Evolutionary conservation across 1,284 basidiomycete genomes (phyloP).

Genomic region (Bondarzewia mesenterica): DNA sequence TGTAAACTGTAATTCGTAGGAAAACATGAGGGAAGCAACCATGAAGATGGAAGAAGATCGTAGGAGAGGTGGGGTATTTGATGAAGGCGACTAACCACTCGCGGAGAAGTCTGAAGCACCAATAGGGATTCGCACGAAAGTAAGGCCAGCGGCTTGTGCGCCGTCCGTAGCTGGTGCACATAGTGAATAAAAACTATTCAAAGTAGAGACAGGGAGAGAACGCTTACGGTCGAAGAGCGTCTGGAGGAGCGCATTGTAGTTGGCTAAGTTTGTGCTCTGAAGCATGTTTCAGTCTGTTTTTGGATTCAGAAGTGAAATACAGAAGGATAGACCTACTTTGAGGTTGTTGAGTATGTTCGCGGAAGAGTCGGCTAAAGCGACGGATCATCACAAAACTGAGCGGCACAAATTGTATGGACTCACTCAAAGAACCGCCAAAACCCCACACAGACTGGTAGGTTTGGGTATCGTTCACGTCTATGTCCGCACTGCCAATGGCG

Average conservation of each 20-base stretch:
- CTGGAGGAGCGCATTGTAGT: constrained; percentile 36
- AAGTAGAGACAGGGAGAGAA: background rate
- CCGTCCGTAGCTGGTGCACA: constrained; percentile 26
- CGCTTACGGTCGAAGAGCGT: constrained; percentile 38
- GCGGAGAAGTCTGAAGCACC: constrained; percentile 39
- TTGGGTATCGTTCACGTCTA: constrained; percentile 32
- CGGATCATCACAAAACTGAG: background rate
- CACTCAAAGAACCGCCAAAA: constrained; percentile 41
- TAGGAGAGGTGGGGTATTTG: background rate
- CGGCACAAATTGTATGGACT: constrained; percentile 9
- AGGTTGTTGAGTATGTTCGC: constrained; percentile 36
- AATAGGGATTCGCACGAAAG: constrained; percentile 43
- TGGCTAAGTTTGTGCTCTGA: constrained; percentile 32
- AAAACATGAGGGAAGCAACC: background rate
- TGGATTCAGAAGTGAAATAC: background rate
- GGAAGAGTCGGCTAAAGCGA: constrained; percentile 37
- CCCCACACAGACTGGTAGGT: constrained; percentile 39
- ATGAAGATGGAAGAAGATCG: background rate
- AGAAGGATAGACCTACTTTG: constrained; percentile 27
- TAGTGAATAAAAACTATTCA: background rate
- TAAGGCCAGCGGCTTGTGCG: constrained; percentile 36
- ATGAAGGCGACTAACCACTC: background rate
- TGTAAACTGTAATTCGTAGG: constrained; percentile 31
- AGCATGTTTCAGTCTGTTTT: too few species aligned
- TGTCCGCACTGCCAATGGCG: constrained; percentile 33